phyloP scores from a whole-genome alignment of 2,329 filamentous ascomycete species.

The Emmonsia crescens region DNA sequence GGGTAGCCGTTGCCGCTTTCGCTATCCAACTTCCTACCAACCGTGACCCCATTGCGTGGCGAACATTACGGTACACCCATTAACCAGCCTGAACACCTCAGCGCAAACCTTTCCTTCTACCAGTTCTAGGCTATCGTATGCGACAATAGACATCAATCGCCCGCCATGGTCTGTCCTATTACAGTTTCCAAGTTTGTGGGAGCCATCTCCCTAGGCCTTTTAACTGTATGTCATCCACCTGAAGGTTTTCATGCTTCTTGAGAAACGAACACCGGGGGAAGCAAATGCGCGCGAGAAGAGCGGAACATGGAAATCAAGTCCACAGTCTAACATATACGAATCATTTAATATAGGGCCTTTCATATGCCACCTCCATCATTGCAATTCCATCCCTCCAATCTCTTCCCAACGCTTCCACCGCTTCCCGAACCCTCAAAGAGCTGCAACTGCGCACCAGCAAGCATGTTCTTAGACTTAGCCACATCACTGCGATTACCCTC shows the following conservation, averaged over 20 bases:
- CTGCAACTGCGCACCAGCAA: conserved; percentile 53
- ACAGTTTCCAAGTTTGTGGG: conserved; percentile 85
- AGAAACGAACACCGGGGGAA: conserved; percentile 2
- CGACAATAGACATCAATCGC: neutral
- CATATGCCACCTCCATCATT: conserved; percentile 69
- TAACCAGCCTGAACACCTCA: neutral
- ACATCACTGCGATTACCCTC: conserved; percentile 60
- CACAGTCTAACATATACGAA: neutral
- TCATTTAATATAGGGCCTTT: conserved; percentile 56
- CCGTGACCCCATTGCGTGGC: neutral
- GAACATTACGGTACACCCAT: neutral
- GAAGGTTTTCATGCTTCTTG: conserved; percentile 1
- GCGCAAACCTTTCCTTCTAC: neutral
- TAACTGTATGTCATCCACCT: conserved; percentile 56
- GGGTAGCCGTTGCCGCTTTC: neutral
- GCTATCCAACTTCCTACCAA: neutral
- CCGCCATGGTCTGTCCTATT: conserved; percentile 56
- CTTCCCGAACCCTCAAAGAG: conserved; percentile 58
- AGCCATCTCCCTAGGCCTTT: conserved; percentile 73
- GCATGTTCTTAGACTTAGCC: conserved; percentile 57
- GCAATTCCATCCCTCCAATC: conserved; percentile 70
- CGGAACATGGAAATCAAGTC: neutral
- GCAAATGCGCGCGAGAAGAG: conserved; percentile 1
- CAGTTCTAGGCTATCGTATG: neutral
- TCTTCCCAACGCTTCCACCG: conserved; percentile 63